Evolutionary conservation across 2,329 filamentous ascomycete genomes (phyloP).

Genomic region (Aspergillus fijiensis): DNA sequence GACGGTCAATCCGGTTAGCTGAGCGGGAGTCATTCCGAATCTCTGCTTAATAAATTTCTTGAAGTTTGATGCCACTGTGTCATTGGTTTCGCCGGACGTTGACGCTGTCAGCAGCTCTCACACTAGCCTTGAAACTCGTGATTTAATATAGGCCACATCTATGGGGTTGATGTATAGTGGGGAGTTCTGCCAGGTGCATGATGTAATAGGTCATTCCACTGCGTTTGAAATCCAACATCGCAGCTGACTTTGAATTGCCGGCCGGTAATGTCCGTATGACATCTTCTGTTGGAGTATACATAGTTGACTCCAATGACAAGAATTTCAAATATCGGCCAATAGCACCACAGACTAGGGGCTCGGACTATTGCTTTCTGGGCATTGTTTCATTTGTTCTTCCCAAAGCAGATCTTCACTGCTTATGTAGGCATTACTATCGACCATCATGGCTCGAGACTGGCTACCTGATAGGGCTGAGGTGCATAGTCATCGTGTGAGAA

Average conservation of each 20-base stretch:
- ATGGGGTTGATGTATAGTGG: not conserved
- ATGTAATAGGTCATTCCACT: not conserved
- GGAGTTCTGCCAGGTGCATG: not conserved
- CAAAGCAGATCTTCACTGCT: conserved; percentile 1
- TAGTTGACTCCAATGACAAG: not conserved
- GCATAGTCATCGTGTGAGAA: not conserved
- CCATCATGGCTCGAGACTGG: not conserved
- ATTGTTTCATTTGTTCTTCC: not conserved
- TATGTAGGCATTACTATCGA: conserved; percentile 1
- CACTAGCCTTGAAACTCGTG: conserved; percentile 1
- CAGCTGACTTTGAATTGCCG: not conserved
- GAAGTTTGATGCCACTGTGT: conserved; percentile 3
- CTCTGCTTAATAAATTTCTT: not conserved
- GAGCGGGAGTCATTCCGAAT: conserved; percentile 4
- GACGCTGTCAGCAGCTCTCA: not conserved
- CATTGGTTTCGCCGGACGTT: conserved; percentile 1
- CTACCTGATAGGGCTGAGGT: conserved; percentile 11
- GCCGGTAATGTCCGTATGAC: not conserved
- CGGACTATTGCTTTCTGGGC: not conserved
- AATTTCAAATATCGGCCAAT: not conserved
- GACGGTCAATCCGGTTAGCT: conserved; percentile 15
- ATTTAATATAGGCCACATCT: not conserved
- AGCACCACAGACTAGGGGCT: not conserved
- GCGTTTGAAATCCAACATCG: not conserved
- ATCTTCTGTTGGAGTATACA: not conserved